Evolutionary conservation across 108 stramenopile genomes (phyloP).

Genomic region (Nitzschia palea): DNA sequence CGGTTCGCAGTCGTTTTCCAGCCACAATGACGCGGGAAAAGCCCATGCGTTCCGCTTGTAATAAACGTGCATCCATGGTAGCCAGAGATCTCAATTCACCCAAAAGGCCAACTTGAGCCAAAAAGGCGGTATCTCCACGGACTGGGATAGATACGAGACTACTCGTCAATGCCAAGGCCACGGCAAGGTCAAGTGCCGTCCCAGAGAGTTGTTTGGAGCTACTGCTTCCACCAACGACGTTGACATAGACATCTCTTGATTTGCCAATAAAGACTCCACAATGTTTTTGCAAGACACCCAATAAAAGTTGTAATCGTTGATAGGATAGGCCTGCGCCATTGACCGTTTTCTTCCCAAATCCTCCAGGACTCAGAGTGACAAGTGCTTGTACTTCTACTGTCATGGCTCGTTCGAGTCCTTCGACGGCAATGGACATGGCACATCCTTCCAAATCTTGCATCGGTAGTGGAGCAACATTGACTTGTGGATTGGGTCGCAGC

Average conservation of each 20-base stretch:
- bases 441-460: slow-evolving; percentile 79
- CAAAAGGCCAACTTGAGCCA: slow-evolving; percentile 92
- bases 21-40: slow-evolving; percentile 68
- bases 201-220: slow-evolving; percentile 28
- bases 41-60: slow-evolving; percentile 81
- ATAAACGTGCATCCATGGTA: slow-evolving; percentile 71
- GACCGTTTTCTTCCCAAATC: slow-evolving; percentile 40
- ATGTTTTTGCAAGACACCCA: slow-evolving; percentile 92
- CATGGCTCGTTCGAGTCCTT: slow-evolving; percentile 85
- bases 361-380: slow-evolving; percentile 35
- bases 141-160: slow-evolving; percentile 76
- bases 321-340: slow-evolving; percentile 77
- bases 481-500: slow-evolving; percentile 81
- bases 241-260: slow-evolving; percentile 83
- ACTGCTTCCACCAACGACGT: slow-evolving; percentile 83
- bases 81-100: slow-evolving; percentile 86
- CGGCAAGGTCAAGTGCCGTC: slow-evolving; percentile 75
- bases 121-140: slow-evolving; percentile 90
- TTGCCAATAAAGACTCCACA: slow-evolving; percentile 66
- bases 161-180: slow-evolving; percentile 82
- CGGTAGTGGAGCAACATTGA: slow-evolving; percentile 64
- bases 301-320: slow-evolving; percentile 75
- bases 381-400: slow-evolving; percentile 65
- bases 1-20: slow-evolving; percentile 1
- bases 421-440: slow-evolving; percentile 84